A percentile compares a stretch with the other conserved stretches of the same genome.
Evolutionary conservation across 495 filamentous ascomycete species (phyloP).

Genomic region (Corynascus novoguineensis): DNA sequence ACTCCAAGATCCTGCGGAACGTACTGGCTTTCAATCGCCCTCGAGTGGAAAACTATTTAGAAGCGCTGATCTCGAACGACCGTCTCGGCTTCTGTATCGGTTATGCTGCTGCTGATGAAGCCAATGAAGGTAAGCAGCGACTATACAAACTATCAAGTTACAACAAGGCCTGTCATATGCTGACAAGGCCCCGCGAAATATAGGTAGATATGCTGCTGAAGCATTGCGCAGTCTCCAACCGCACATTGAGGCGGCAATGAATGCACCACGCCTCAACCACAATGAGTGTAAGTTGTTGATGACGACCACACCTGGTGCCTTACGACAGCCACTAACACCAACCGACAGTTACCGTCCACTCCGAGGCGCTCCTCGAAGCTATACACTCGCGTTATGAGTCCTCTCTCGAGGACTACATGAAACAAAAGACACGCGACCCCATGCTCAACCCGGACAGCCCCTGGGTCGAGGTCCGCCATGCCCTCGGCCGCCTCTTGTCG

Average conservation of each 20-base stretch:
- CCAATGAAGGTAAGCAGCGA: conserved; percentile 4
- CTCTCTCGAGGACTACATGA: conserved; percentile 9
- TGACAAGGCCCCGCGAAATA: background rate
- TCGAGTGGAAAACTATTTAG: background rate
- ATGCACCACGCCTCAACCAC: background rate
- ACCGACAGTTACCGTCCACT: background rate
- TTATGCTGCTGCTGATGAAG: background rate
- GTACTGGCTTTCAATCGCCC: conserved; percentile 16
- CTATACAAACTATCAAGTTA: too few relatives aligned
- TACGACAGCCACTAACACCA: background rate
- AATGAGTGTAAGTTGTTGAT: conserved; percentile 4
- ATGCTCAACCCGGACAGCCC: conserved; percentile 5
- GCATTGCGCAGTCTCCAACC: background rate
- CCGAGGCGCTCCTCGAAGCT: conserved; percentile 1
- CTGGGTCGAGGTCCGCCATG: conserved; percentile 18
- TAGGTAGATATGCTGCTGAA: background rate
- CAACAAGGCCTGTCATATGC: too few relatives aligned
- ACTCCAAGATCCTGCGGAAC: background rate
- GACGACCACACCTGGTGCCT: background rate
- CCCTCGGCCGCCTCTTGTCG: conserved; percentile 18
- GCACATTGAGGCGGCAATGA: background rate
- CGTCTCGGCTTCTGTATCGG: background rate
- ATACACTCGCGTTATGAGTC: background rate
- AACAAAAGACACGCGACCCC: background rate
- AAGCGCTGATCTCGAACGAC: background rate